Percentiles rank a stretch among this genome's conserved stretches.
Conservation (phyloP, 148 eudicot genomes). For the Cornus florida region DNA sequence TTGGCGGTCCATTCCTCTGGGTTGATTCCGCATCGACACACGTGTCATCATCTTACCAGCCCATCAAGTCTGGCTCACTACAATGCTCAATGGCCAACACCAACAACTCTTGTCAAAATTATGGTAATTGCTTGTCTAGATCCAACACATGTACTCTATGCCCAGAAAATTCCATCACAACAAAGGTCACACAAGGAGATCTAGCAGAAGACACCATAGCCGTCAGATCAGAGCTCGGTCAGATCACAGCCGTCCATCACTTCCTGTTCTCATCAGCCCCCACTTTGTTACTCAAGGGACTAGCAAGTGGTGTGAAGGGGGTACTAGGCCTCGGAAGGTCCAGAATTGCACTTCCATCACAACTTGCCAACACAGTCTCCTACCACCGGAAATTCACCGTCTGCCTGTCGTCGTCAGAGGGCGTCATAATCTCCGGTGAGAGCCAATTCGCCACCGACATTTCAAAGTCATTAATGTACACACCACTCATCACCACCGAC, state of each 20-base stretch:
- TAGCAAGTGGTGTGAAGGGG: conserved; percentile 42
- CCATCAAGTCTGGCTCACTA: conserved; percentile 41
- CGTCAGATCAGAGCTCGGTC: conserved; percentile 2
- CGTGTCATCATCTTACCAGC: conserved; percentile 14
- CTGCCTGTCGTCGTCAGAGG: conserved; percentile 43
- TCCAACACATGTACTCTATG: conserved; percentile 17
- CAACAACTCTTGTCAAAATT: background rate
- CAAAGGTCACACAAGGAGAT: conserved; percentile 20
- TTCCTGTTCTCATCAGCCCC: conserved; percentile 51
- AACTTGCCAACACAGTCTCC: conserved; percentile 31
- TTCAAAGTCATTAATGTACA: conserved; percentile 43
- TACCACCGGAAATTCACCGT: conserved; percentile 41
- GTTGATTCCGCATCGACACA: conserved; percentile 6
- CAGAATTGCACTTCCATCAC: conserved; percentile 40
- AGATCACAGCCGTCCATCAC: conserved; percentile 13
- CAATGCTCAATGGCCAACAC: conserved; percentile 45
- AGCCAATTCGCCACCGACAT: background rate
- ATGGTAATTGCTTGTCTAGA: background rate
- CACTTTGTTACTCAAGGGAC: conserved; percentile 30
- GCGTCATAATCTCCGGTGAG: conserved; percentile 35
- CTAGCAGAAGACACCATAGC: conserved; percentile 38
- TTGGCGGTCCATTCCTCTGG: conserved; percentile 42
- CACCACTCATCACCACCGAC: conserved; percentile 30
- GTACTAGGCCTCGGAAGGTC: conserved; percentile 53
- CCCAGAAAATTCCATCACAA: conserved; percentile 35